A percentile compares a stretch with the other conserved stretches of the same genome.
These are phyloP conservation scores for Rhodotorula diobovata DNA, from an alignment of 768 basidiomycete species.

Conservation along the genomic window DNA sequence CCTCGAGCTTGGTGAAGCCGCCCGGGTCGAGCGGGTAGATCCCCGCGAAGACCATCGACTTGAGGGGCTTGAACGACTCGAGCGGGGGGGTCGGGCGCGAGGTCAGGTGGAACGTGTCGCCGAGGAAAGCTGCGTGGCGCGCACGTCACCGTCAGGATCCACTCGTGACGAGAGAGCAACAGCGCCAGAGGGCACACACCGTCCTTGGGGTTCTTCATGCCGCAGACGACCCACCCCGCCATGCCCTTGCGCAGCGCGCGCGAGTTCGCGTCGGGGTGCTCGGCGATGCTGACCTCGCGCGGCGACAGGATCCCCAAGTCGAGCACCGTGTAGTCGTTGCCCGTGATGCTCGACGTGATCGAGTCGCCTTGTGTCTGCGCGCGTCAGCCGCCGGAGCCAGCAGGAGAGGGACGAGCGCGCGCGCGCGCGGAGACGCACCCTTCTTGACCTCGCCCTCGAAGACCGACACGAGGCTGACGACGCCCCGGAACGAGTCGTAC, in stretches of 20 bases:
- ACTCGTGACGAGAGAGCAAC: not conserved
- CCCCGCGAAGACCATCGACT: constrained; percentile 80
- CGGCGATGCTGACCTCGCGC: constrained; percentile 67
- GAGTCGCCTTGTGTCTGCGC: constrained; percentile 67
- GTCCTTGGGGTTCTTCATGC: constrained; percentile 95
- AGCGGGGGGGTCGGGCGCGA: constrained; percentile 73
- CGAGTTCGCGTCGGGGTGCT: constrained; percentile 18
- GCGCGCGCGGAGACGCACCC: constrained; percentile 55
- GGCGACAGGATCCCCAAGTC: constrained; percentile 88
- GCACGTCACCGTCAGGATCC: not conserved
- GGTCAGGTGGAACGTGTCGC: constrained; percentile 80
- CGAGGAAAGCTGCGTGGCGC: constrained; percentile 68
- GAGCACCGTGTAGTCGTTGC: constrained; percentile 81
- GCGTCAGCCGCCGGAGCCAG: too few species aligned
- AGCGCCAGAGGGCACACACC: constrained; percentile 52
- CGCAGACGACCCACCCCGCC: constrained; percentile 56
- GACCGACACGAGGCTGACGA: constrained; percentile 82
- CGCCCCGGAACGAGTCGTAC: constrained; percentile 82
- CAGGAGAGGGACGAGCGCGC: not conserved
- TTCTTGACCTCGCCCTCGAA: constrained; percentile 74
- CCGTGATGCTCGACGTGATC: constrained; percentile 74
- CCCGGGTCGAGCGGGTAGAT: constrained; percentile 86
- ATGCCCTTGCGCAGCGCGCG: constrained; percentile 25
- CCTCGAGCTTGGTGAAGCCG: constrained; percentile 90
- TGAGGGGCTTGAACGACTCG: constrained; percentile 83